Evolutionary conservation across 1,284 basidiomycete species (phyloP).

Genomic region (Microbotryum silenes-acaulis): DNA sequence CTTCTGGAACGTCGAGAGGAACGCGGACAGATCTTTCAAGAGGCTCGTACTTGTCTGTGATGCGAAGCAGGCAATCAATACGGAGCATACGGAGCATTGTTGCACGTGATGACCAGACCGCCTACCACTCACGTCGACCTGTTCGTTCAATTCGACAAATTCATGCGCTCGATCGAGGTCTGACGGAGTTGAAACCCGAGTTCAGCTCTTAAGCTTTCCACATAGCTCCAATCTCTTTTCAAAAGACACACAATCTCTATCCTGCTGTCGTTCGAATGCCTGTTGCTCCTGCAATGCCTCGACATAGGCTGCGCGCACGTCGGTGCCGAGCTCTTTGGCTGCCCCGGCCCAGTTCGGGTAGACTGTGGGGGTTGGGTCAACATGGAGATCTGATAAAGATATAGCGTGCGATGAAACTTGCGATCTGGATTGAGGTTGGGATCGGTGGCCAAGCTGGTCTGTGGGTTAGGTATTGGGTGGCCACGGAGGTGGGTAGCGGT

Average conservation of each 20-base stretch:
- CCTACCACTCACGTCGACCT: slow-evolving; percentile 52
- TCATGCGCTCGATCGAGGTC: slow-evolving; percentile 49
- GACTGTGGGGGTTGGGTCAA: slow-evolving; percentile 7
- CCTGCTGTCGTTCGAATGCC: slow-evolving; percentile 11
- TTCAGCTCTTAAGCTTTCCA: neutral
- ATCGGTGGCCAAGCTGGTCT: slow-evolving; percentile 4
- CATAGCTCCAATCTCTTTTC: neutral
- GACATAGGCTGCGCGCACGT: slow-evolving; percentile 26
- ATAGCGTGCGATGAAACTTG: neutral
- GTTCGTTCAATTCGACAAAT: slow-evolving; percentile 72
- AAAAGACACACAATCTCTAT: slow-evolving; percentile 21
- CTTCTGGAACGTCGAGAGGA: slow-evolving; percentile 88
- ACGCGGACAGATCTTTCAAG: slow-evolving; percentile 74
- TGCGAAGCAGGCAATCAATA: slow-evolving; percentile 15
- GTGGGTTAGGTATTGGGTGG: too few species aligned
- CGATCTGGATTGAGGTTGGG: slow-evolving; percentile 2
- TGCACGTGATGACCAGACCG: neutral
- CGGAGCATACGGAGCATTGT: slow-evolving; percentile 3
- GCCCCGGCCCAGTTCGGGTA: slow-evolving; percentile 17
- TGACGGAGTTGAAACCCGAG: slow-evolving; percentile 2
- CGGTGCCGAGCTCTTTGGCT: slow-evolving; percentile 15
- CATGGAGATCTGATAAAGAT: too few species aligned
- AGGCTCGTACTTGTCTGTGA: slow-evolving; percentile 65
- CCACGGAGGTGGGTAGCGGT: neutral
- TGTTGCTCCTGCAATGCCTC: slow-evolving; percentile 6